Percentiles rank a stretch among this genome's conserved stretches.
Conservation (phyloP, 2,329 filamentous ascomycete species). For the Talaromyces sp. region DNA sequence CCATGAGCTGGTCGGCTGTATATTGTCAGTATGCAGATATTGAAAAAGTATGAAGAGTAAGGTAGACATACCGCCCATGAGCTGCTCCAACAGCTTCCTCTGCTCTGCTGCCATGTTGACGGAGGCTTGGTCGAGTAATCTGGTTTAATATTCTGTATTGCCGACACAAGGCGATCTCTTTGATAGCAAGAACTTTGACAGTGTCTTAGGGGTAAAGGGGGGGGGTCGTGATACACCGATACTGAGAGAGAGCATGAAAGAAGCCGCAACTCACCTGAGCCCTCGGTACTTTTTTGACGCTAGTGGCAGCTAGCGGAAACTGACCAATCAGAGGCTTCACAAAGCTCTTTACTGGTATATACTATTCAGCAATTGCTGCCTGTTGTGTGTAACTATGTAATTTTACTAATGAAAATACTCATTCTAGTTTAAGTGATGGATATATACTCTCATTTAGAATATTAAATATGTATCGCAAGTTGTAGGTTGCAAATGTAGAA, state of each 20-base stretch:
- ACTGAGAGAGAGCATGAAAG: neutral
- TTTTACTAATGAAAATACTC: neutral
- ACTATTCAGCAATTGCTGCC: neutral
- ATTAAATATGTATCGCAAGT: neutral
- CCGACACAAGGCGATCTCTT: neutral
- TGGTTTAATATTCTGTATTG: neutral
- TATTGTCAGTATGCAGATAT: neutral
- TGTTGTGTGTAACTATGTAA: neutral
- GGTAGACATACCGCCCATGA: slow-evolving; percentile 56
- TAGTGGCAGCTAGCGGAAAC: slow-evolving; percentile 29
- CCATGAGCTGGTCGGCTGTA: slow-evolving; percentile 68
- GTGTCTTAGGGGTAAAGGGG: neutral
- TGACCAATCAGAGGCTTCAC: slow-evolving; percentile 17
- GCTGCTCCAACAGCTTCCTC: slow-evolving; percentile 96
- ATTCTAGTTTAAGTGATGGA: neutral
- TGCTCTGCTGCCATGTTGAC: slow-evolving; percentile 86
- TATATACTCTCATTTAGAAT: neutral
- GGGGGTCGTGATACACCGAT: neutral
- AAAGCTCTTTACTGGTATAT: neutral
- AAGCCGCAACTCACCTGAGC: neutral
- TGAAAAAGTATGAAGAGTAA: neutral
- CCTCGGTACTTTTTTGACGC: slow-evolving; percentile 25
- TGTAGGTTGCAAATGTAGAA: neutral
- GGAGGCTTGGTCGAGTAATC: neutral
- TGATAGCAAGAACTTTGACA: neutral